Evolutionary conservation across 331 rosid species (phyloP).

Genomic region (Cydonia oblonga): DNA sequence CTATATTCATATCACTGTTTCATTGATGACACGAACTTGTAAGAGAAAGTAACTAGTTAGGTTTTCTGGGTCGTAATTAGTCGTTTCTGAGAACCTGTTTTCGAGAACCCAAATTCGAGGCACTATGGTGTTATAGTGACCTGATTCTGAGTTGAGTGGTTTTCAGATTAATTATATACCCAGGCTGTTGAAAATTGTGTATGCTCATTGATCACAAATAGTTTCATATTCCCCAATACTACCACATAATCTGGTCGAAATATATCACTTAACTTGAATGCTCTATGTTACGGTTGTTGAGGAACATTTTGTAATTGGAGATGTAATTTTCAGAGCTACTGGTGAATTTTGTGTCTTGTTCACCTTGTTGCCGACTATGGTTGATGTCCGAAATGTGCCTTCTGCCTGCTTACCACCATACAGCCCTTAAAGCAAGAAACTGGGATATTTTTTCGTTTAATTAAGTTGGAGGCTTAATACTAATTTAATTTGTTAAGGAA

Average conservation of each 20-base stretch:
- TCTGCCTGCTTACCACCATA: neutral
- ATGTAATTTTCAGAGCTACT: neutral
- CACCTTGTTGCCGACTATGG: neutral
- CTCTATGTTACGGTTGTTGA: neutral
- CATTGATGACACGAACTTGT: slow-evolving; percentile 2
- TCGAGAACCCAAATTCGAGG: neutral
- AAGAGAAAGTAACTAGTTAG: neutral
- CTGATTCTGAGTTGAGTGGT: neutral
- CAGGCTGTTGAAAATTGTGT: neutral
- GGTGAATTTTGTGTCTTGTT: neutral
- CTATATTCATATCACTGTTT: slow-evolving; percentile 15
- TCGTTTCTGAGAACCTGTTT: neutral
- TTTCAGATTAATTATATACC: neutral
- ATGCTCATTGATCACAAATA: neutral
- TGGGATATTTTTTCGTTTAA: neutral
- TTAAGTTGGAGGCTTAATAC: neutral
- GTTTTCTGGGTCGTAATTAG: slow-evolving; percentile 3
- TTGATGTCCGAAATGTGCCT: neutral
- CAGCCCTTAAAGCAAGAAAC: neutral
- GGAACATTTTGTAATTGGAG: neutral
- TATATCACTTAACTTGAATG: neutral
- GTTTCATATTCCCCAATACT: neutral
- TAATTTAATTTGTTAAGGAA: neutral
- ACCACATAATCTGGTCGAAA: neutral
- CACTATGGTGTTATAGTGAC: neutral